Conservation (phyloP, 1,284 basidiomycete species). For the Mycena sp. region DNA sequence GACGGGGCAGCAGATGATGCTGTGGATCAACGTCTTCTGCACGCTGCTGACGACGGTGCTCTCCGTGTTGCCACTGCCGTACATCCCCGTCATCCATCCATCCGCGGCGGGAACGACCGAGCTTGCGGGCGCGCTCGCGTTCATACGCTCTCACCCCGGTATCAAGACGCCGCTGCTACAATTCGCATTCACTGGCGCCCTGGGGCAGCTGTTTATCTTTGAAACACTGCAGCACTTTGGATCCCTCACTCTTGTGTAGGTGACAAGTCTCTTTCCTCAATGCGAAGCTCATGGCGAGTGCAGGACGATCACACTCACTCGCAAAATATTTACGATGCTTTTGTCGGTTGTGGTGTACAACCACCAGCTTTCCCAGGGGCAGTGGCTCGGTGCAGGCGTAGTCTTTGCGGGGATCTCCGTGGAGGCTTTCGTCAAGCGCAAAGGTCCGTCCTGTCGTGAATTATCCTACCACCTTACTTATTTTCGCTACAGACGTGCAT, state of each 20-base stretch:
- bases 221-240: slow-evolving; percentile 98
- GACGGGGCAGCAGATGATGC: slow-evolving; percentile 99
- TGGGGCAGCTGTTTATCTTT: slow-evolving; percentile 98
- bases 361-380: slow-evolving; percentile 84
- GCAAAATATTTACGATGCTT: slow-evolving; percentile 99
- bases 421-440: slow-evolving; percentile 90
- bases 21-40: slow-evolving; percentile 93
- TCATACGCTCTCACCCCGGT: slow-evolving; percentile 83
- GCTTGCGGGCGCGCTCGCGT: slow-evolving; percentile 74
- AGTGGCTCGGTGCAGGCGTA: slow-evolving; percentile 91
- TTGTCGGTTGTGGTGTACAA: slow-evolving; percentile 94
- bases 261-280: slow-evolving; percentile 28
- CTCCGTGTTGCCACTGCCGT: slow-evolving; percentile 74
- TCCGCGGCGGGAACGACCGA: slow-evolving; percentile 66
- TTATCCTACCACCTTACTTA: neutral
- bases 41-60: slow-evolving; percentile 74
- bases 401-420: slow-evolving; percentile 96
- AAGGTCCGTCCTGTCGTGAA: slow-evolving; percentile 56
- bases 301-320: slow-evolving; percentile 94
- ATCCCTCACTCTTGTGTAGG: slow-evolving; percentile 90
- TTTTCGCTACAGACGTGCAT: slow-evolving; percentile 67
- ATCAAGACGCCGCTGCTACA: slow-evolving; percentile 83
- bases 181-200: slow-evolving; percentile 91
- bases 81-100: slow-evolving; percentile 81
- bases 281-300: neutral